Percentiles rank a stretch among this genome's conserved stretches.
Conservation (phyloP, 108 stramenopile genomes). For the Cyclotella choctawhatcheeana region DNA sequence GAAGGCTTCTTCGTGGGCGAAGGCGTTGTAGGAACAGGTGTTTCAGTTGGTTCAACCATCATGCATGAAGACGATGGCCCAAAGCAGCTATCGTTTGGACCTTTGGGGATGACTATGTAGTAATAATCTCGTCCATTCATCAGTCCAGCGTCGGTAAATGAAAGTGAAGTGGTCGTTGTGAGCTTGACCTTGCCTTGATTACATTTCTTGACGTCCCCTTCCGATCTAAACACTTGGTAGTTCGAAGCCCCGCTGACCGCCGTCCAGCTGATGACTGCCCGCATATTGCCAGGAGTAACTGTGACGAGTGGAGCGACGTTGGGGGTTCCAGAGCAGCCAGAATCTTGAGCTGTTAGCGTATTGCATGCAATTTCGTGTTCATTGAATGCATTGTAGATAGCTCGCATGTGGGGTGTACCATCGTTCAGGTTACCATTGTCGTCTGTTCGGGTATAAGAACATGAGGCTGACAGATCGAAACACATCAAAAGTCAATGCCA, state of each 20-base stretch:
- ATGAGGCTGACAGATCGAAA: too few relatives aligned
- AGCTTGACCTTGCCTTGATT: constrained; percentile 25
- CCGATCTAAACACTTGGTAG: constrained; percentile 33
- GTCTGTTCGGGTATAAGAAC: constrained; percentile 25
- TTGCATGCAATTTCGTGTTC: constrained; percentile 35
- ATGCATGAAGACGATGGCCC: constrained; percentile 12
- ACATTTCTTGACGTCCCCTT: constrained; percentile 28
- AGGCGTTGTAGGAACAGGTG: neutral
- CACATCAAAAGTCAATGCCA: too few relatives aligned
- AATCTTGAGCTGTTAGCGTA: constrained; percentile 4
- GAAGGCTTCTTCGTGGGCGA: constrained; percentile 1
- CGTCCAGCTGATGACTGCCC: constrained; percentile 21
- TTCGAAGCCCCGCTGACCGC: constrained; percentile 10
- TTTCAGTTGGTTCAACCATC: constrained; percentile 4
- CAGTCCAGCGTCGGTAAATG: constrained; percentile 19
- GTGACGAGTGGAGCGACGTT: neutral
- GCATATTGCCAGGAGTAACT: constrained; percentile 12
- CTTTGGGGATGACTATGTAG: constrained; percentile 32
- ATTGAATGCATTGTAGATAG: constrained; percentile 22
- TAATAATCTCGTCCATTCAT: constrained; percentile 35
- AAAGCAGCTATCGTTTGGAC: constrained; percentile 9
- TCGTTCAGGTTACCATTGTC: constrained; percentile 32
- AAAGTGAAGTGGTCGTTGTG: neutral
- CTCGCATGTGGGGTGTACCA: constrained; percentile 42
- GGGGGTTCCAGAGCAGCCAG: constrained; percentile 17